Evolutionary conservation across 192 early-diverging fungal genomes (phyloP), one percentile per base, ranked within the genome.

Genomic region (Gryganskiella cystojenkinii): DNA sequence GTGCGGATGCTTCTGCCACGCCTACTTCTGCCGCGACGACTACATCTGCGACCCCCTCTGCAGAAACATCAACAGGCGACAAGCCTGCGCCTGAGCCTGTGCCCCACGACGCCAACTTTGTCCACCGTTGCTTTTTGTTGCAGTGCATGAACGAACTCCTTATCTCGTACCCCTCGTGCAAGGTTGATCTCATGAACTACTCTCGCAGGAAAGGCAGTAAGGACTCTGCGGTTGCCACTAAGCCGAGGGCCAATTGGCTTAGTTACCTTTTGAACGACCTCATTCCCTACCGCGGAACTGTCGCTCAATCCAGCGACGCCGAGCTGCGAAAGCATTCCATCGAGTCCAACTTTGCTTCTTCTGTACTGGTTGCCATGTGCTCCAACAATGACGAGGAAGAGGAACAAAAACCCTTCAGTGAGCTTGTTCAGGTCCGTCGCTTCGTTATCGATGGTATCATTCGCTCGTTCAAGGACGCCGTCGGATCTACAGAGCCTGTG

Each of bases 81-180:
- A 33, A 27, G 19, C 30, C 0, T 60, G 45, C 17, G n/a, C 63
- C 56, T 2, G 56, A 59, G 11, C 49, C 57, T 7, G 35, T 37
- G 5, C 57, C 53, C 19, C 34, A 64, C 22, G 68, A 62, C 24
- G 51, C 40, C 35, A 49, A 71, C 31, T 83, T 80, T 57, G 49
- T 83, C 14, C 74, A 66, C 24, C 71, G 82, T 8, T 83, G 92
- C 61, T 97, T 94, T 83, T 65, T 98, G 55, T 76, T 99, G 64
- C 95, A 96, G 70, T 89, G 89, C 51, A 79, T 98, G 27, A 85
- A 93, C 5, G 98, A 99, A 73, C 83, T 99, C 7, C 80, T 95
- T n/a, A 87, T 89, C 2, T 93, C 92, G 4, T 99, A 96, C 79
- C 87, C 92, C 25, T 86, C 91, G 27, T 92, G 90, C 82, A 94